Percentiles rank a stretch among this genome's conserved stretches.
These are phyloP conservation scores for Ogataea nonfermentans DNA, from an alignment of 805 yeast species.

Conservation along the genomic window DNA sequence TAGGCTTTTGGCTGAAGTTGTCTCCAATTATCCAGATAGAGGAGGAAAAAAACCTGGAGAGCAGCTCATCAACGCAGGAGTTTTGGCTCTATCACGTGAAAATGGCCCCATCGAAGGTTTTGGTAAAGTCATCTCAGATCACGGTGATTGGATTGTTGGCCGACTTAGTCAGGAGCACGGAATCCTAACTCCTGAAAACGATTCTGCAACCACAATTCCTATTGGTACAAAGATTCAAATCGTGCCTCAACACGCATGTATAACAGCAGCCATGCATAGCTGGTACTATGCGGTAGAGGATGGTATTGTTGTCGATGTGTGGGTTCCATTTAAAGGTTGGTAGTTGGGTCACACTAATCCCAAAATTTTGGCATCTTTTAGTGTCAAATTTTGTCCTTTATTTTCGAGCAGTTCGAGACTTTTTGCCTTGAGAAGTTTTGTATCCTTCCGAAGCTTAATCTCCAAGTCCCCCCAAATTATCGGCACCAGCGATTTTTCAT, in stretches of 20 bases:
- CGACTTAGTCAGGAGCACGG: conserved; percentile 81
- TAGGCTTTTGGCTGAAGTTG: conserved; percentile 54
- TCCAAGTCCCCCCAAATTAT: conserved; percentile 52
- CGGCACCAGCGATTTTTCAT: conserved; percentile 45
- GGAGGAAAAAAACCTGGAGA: conserved; percentile 54
- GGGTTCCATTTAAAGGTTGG: conserved; percentile 62
- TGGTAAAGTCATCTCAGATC: conserved; percentile 44
- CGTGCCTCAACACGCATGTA: conserved; percentile 71
- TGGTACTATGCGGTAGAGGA: conserved; percentile 55
- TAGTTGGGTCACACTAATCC: no score
- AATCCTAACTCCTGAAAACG: conserved; percentile 47
- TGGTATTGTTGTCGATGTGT: conserved; percentile 53
- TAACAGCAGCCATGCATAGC: conserved; percentile 59
- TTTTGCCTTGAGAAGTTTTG: conserved; percentile 44
- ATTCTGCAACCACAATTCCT: conserved; percentile 41
- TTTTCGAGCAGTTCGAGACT: conserved; percentile 32
- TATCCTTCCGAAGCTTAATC: conserved; percentile 40
- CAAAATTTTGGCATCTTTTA: background rate
- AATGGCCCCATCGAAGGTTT: conserved; percentile 56
- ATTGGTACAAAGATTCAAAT: conserved; percentile 53
- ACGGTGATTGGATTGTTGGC: conserved; percentile 60
- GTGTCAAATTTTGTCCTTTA: background rate
- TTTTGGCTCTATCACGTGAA: conserved; percentile 65
- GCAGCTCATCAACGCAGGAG: conserved; percentile 68
- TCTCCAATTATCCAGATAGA: conserved; percentile 57